Evolutionary conservation across 1,139 yeast genomes (phyloP), one percentile per base, ranked within the genome.

Genomic region (Cylindricascospora bacillispora): DNA sequence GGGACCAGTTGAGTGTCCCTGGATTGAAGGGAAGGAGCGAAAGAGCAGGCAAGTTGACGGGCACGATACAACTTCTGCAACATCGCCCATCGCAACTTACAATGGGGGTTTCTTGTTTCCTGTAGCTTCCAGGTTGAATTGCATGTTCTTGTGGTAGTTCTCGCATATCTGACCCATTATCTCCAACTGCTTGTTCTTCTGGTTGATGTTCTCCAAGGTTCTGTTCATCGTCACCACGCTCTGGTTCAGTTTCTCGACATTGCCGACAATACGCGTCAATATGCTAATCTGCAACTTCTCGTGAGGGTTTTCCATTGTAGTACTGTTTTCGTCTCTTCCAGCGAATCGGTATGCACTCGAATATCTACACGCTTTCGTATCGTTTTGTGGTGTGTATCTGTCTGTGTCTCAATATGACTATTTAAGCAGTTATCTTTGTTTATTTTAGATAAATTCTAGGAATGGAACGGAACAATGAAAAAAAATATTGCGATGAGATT

Each of bases 271-370:
- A 39, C 95, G 70, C 15, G 83, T 69, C 35, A 81, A 63, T 25
- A 83, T 62, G 12, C 85, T 85, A 39, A 72, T 77, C 47, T 85
- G 95, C 6, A 73, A 81, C 48, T 79, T 82, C 45, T 81, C 93
- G 49, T 83, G 92, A 3, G 95, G 95, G 46, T 83, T 83, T 57
- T 81, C 89, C 93, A 81, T 78, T 31, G 24, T 32, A 19, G 14
- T 12, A 20, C 13, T 22, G 11, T 19, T 27, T 15, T 6, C 21
- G 13, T 27, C 15, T 19, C 24, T 17, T 6, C n/a, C n/a, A n/a
- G n/a, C n/a, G n/a, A n/a, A n/a, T n/a, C n/a, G n/a, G n/a, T n/a
- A n/a, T n/a, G n/a, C n/a, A n/a, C n/a, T n/a, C n/a, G n/a, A n/a
- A n/a, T n/a, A n/a, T n/a, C n/a, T n/a, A n/a, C n/a, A n/a, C n/a